phyloP scores from a whole-genome alignment of 129 eudicot genomes.

The Pittosporum tobira region DNA sequence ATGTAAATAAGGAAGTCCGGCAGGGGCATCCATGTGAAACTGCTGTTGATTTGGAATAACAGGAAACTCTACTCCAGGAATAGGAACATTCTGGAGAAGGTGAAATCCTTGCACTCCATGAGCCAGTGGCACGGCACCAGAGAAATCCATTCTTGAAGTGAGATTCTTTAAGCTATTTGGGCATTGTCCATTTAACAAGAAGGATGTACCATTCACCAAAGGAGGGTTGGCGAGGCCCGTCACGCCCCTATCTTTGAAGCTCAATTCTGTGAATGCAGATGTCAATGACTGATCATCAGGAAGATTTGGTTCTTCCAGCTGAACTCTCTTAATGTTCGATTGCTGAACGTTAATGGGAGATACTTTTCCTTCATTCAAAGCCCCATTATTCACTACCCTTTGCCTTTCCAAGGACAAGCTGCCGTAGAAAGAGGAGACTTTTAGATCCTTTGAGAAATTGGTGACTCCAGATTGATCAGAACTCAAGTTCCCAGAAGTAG shows the following conservation, averaged over 20 bases:
- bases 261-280: conserved; percentile 41
- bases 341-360: conserved; percentile 7
- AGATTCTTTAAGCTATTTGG: conserved; percentile 4
- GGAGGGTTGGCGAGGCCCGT: conserved; percentile 26
- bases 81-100: conserved; percentile 9
- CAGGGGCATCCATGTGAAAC: conserved; percentile 18
- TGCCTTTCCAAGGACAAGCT: conserved; percentile 7
- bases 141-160: conserved; percentile 10
- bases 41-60: conserved; percentile 30
- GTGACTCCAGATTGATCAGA: conserved; percentile 27
- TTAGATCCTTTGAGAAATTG: conserved; percentile 21
- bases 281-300: conserved; percentile 37
- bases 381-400: conserved; percentile 3
- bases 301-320: conserved; percentile 24
- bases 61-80: conserved; percentile 34
- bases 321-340: conserved; percentile 18
- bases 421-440: conserved; percentile 23
- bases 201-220: conserved; percentile 14
- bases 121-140: conserved; percentile 10
- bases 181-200: conserved; percentile 10
- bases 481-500: conserved; percentile 28
- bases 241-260: conserved; percentile 38
- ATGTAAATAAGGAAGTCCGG: conserved; percentile 24
- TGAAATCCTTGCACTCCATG: conserved; percentile 18
- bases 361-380: conserved; percentile 26